phyloP scores from a whole-genome alignment of 2,329 filamentous ascomycete species.

The Pseudogymnoascus sp. region DNA sequence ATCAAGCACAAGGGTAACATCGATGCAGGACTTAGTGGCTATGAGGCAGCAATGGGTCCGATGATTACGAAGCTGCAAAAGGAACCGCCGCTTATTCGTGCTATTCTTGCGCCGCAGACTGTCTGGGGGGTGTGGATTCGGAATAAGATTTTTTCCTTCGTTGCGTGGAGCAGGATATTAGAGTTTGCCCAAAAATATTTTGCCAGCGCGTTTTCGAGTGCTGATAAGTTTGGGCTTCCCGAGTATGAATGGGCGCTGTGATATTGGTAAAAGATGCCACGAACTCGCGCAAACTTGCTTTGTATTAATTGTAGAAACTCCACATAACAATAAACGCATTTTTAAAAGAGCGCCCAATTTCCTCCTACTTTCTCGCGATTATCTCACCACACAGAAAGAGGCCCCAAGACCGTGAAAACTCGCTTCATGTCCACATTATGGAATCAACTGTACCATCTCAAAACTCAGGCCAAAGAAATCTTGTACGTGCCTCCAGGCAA shows the following conservation, averaged over 20 bases:
- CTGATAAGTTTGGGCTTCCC: conserved; percentile 30
- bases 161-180: conserved; percentile 32
- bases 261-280: conserved; percentile 18
- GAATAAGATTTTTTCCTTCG: conserved; percentile 35
- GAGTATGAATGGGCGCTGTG: conserved; percentile 29
- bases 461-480: not conserved
- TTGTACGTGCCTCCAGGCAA: not conserved
- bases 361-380: not conserved
- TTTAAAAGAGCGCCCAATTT: not conserved
- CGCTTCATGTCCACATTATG: not conserved
- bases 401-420: not conserved
- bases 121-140: conserved; percentile 39
- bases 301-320: not conserved
- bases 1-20: conserved; percentile 26
- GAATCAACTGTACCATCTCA: not conserved
- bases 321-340: too few relatives aligned
- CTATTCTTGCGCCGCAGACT: conserved; percentile 38
- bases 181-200: conserved; percentile 28
- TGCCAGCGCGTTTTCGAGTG: conserved; percentile 26
- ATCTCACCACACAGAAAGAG: not conserved
- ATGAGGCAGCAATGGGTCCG: conserved; percentile 33
- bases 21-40: conserved; percentile 28
- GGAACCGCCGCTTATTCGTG: conserved; percentile 26
- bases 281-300: not conserved
- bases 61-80: conserved; percentile 25